Evolutionary conservation across 345 rosid genomes (phyloP).

Genomic region (Citrus cavaleriei): DNA sequence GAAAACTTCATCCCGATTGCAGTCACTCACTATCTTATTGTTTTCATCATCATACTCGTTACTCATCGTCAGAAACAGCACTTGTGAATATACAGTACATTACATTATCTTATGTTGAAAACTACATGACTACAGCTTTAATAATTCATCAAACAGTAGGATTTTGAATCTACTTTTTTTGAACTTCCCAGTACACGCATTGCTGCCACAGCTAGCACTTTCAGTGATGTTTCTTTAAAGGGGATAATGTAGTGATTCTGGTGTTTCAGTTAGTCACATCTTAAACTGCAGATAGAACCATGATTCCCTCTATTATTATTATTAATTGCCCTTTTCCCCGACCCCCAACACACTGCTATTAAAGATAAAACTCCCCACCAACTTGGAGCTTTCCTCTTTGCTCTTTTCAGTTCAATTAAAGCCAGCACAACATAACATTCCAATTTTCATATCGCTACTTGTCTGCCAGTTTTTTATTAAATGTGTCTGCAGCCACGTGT

Average conservation of each 20-base stretch:
- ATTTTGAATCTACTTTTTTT: not conserved
- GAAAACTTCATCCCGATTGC: not conserved
- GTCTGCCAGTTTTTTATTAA: conserved; percentile 8
- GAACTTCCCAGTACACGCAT: not conserved
- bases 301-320: conserved; percentile 17
- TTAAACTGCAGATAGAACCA: conserved; percentile 5
- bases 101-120: not conserved
- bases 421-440: not conserved
- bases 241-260: conserved; percentile 26
- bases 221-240: conserved; percentile 23
- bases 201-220: not conserved
- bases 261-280: conserved; percentile 43
- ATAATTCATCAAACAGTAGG: not conserved
- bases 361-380: conserved; percentile 16
- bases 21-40: not conserved
- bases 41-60: not conserved
- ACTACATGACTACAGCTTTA: not conserved
- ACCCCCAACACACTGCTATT: conserved; percentile 9
- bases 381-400: conserved; percentile 17
- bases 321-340: not conserved
- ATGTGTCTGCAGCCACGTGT: not conserved
- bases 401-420: conserved; percentile 4
- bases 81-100: not conserved
- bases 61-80: not conserved
- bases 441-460: conserved; percentile 7